Base-by-base conservation (phyloP, 139 green algal genomes). In the Chlamydomonas asymmetrica region DNA sequence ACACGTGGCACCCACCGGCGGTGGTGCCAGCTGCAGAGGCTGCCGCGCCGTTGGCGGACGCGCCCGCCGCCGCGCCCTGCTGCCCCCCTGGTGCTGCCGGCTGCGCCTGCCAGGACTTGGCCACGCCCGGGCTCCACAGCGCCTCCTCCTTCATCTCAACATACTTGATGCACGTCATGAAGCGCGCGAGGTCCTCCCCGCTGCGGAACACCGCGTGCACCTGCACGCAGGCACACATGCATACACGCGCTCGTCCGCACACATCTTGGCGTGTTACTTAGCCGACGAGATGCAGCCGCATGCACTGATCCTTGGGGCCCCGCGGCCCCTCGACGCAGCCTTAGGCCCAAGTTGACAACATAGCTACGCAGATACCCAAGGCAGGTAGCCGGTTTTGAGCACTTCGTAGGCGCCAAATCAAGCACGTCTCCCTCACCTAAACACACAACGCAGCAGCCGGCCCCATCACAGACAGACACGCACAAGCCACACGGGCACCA, bases 91-190 rank as follows among this genome's bases (percentile, higher is more conserved):
- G n/a, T n/a, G n/a, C n/a, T n/a, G n/a, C n/a, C n/a, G n/a, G n/a
- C n/a, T n/a, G n/a, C n/a, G n/a, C n/a, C n/a, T n/a, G n/a, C 50
- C 50, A 59, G 7, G 50, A 25, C 50, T 25, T 25, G 50, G 29
- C 50, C 50, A 32, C 7, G 22, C 60, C 29, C 32, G 9, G n/a
- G 60, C 16, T n/a, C 13, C 29, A 38, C 0, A 39, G 35, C 2
- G 9, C 52, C 54, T 66, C 60, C 57, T 66, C 50, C 52, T 40
- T 45, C 40, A 69, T 52, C 38, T 64, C 43, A 39, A 83, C 77
- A 37, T 79, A 75, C 35, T 50, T 73, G 40, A 85, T 18, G 22
- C 71, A 72, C 13, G 69, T 54, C n/a, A 85, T 68, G 45, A 85
- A 76, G 2, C 31, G 48, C 18, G 79, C 69, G 38, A 85, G 54